Conservation (phyloP, 805 yeast species). For the Metschnikowia lochheadii region DNA sequence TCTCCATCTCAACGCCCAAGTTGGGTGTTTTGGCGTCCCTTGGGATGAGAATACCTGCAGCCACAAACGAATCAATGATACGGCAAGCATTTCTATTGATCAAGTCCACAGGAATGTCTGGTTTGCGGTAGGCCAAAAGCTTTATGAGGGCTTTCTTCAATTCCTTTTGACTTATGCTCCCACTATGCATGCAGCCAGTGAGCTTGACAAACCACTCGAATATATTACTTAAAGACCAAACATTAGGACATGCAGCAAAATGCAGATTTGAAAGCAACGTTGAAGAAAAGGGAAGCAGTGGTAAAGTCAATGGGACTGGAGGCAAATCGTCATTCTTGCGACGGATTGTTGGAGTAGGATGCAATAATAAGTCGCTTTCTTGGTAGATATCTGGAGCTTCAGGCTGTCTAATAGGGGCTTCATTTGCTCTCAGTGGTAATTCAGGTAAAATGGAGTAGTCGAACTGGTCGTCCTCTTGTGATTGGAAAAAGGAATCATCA, state of each 20-base stretch:
- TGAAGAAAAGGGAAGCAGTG: constrained; percentile 55
- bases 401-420: not conserved
- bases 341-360: constrained; percentile 2
- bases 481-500: constrained; percentile 20
- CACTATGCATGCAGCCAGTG: constrained; percentile 51
- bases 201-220: constrained; percentile 54
- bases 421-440: constrained; percentile 19
- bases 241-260: constrained; percentile 42
- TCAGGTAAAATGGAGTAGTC: constrained; percentile 36
- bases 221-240: constrained; percentile 46
- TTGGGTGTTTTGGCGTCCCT: not conserved
- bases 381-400: not conserved
- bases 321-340: constrained; percentile 31
- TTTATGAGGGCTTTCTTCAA: constrained; percentile 50
- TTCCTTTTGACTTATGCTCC: constrained; percentile 46
- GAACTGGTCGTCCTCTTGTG: constrained; percentile 20
- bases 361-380: not conserved
- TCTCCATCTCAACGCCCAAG: not conserved
- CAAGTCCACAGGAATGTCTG: constrained; percentile 47
- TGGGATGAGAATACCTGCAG: constrained; percentile 30
- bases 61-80: constrained; percentile 40
- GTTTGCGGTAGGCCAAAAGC: constrained; percentile 47
- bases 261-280: constrained; percentile 46
- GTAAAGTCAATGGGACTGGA: constrained; percentile 45
- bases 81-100: constrained; percentile 49